These are phyloP conservation scores for Pneumocystis jirovecii DNA, from an alignment of 1,139 yeast species.

Conservation along the genomic window DNA sequence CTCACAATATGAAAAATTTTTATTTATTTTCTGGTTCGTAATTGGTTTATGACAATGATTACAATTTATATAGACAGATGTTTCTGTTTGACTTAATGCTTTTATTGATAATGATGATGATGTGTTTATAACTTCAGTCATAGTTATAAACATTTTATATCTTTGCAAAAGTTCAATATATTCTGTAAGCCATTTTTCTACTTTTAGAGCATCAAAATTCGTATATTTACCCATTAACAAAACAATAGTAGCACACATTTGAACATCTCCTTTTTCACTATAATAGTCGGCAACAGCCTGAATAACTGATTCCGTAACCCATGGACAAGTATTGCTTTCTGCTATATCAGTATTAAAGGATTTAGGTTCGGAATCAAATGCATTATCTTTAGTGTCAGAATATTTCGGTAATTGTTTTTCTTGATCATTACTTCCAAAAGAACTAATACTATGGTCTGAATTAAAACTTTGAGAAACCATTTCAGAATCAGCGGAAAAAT, in stretches of 20 bases:
- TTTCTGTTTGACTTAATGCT: slow-evolving; percentile 37
- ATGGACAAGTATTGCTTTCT: background rate
- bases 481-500: background rate
- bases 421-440: background rate
- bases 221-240: slow-evolving; percentile 38
- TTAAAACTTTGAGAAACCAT: background rate
- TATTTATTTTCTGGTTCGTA: slow-evolving; percentile 41
- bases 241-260: slow-evolving; percentile 46
- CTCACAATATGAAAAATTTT: slow-evolving; percentile 72
- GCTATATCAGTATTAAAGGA: no score
- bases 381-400: background rate
- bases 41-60: slow-evolving; percentile 50
- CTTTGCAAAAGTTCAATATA: slow-evolving; percentile 46
- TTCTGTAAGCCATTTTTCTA: slow-evolving; percentile 42
- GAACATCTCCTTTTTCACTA: slow-evolving; percentile 47
- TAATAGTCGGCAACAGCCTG: slow-evolving; percentile 33
- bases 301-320: background rate
- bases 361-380: background rate
- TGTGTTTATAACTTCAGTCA: slow-evolving; percentile 42
- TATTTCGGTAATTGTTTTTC: background rate
- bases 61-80: slow-evolving; percentile 52
- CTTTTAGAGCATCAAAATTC: slow-evolving; percentile 11
- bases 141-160: slow-evolving; percentile 39
- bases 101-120: slow-evolving; percentile 32
- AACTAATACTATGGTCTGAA: background rate